A percentile compares a stretch with the other conserved stretches of the same genome.
Evolutionary conservation across 1,284 basidiomycete genomes (phyloP).

Genomic region (Ustilago cynodontis): DNA sequence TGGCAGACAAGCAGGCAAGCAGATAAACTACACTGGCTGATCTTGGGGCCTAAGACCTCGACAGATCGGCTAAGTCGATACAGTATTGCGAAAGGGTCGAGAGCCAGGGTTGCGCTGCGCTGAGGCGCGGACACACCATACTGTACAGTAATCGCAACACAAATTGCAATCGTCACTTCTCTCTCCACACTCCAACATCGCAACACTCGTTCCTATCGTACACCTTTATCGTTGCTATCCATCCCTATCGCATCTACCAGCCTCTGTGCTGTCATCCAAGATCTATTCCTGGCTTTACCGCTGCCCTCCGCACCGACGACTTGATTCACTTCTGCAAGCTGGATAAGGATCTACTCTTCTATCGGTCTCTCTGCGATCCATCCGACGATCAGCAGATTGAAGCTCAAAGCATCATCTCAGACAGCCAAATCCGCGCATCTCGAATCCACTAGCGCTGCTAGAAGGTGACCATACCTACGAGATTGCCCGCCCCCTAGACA

Average conservation of each 20-base stretch:
- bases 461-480: background rate
- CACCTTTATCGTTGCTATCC: background rate
- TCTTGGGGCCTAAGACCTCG: slow-evolving; percentile 8
- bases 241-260: background rate
- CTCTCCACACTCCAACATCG: slow-evolving; percentile 3
- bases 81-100: background rate
- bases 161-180: background rate
- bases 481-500: background rate
- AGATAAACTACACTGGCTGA: background rate
- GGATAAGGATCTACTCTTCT: too few relatives aligned
- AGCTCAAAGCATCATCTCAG: too few relatives aligned
- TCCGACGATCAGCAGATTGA: too few relatives aligned
- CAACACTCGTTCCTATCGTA: background rate
- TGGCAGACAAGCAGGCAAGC: too few relatives aligned
- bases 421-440: too few relatives aligned
- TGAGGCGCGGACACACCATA: background rate
- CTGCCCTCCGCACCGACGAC: too few relatives aligned
- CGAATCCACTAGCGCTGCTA: background rate
- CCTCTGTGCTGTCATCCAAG: too few relatives aligned
- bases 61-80: slow-evolving; percentile 38
- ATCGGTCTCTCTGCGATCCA: too few relatives aligned
- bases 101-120: background rate
- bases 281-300: too few relatives aligned
- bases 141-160: background rate
- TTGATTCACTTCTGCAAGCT: too few relatives aligned